Evolutionary conservation across 306 rosid genomes (phyloP).

Genomic region (Pachyrhizus erosus): DNA sequence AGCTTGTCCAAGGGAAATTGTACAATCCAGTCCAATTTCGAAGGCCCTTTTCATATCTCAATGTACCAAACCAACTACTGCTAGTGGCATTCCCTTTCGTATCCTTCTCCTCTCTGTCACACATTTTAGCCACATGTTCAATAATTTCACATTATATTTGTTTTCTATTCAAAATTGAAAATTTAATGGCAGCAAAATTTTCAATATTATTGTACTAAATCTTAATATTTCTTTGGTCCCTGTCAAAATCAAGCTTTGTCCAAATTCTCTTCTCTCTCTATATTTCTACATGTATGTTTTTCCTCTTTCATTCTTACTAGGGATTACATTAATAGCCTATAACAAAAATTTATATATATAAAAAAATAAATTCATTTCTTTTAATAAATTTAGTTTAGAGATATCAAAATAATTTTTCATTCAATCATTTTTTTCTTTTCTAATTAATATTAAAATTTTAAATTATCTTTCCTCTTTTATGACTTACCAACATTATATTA

Average conservation of each 20-base stretch:
- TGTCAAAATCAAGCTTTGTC: not conserved
- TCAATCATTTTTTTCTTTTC: too few relatives aligned
- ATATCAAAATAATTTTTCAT: too few relatives aligned
- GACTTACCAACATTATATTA: too few relatives aligned
- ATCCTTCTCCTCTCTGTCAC: not conserved
- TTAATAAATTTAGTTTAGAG: too few relatives aligned
- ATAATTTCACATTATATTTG: not conserved
- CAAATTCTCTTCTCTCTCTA: not conserved
- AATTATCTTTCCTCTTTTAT: too few relatives aligned
- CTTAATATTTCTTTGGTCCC: not conserved
- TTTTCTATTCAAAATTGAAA: not conserved
- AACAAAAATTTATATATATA: too few relatives aligned
- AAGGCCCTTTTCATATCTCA: constrained; percentile 25
- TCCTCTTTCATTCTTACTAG: too few relatives aligned
- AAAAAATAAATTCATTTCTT: too few relatives aligned
- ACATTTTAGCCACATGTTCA: not conserved
- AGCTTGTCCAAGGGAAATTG: not conserved
- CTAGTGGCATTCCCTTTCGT: not conserved
- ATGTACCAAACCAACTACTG: not conserved
- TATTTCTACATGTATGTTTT: too few relatives aligned
- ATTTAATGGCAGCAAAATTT: not conserved
- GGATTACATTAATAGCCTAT: too few relatives aligned
- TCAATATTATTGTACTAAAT: not conserved
- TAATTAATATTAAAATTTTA: too few relatives aligned
- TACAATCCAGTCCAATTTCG: constrained; percentile 10